Conservation (phyloP, 305 asterid species). For the Lippia alba region DNA sequence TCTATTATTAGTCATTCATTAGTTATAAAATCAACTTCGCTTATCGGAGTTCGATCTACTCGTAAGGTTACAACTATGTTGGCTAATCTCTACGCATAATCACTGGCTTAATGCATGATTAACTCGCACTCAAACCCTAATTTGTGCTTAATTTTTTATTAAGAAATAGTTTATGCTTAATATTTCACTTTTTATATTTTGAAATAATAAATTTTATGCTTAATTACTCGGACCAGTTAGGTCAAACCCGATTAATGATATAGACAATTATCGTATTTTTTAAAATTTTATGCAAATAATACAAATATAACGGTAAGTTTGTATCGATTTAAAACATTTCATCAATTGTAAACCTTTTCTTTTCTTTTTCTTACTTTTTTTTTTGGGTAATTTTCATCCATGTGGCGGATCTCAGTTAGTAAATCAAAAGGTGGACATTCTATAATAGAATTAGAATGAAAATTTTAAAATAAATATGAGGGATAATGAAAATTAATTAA, state of each 20-base stretch:
- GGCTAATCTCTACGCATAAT: background rate
- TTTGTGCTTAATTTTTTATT: slow-evolving; percentile 2
- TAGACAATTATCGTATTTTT: too few species aligned
- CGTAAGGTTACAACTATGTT: slow-evolving; percentile 23
- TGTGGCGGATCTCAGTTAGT: background rate
- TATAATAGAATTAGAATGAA: slow-evolving; percentile 3
- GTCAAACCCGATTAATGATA: too few species aligned
- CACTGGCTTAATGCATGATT: background rate
- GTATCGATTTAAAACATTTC: too few species aligned
- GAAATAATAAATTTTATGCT: too few species aligned
- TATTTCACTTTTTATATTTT: too few species aligned
- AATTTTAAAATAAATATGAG: slow-evolving; percentile 1
- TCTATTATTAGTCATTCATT: background rate
- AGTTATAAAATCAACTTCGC: background rate
- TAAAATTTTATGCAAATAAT: too few species aligned
- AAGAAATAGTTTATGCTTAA: too few species aligned
- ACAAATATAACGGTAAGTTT: too few species aligned
- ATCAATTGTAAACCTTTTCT: too few species aligned
- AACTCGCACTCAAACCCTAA: background rate
- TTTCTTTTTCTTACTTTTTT: too few species aligned
- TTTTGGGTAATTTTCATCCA: too few species aligned
- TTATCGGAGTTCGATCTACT: background rate
- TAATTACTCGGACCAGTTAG: too few species aligned
- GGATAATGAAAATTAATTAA: slow-evolving; percentile 24
- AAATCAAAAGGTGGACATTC: slow-evolving; percentile 12